These are phyloP conservation scores for Aaosphaeria arxii DNA, from an alignment of 2,329 filamentous ascomycete species.

Conservation along the genomic window DNA sequence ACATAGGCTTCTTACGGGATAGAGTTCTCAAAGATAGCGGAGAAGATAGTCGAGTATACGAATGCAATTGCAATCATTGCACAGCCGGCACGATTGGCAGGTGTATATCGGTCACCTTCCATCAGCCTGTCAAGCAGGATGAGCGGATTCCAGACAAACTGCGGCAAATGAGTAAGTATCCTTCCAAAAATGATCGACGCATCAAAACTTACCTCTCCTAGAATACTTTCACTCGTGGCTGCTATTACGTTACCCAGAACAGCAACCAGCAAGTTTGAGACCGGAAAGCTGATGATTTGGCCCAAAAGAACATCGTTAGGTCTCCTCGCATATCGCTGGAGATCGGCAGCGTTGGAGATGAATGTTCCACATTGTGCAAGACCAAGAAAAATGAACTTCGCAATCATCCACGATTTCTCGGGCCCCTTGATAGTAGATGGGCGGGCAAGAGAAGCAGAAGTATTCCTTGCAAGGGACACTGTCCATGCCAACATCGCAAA, in stretches of 20 bases:
- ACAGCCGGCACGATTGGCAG: slow-evolving; percentile 35
- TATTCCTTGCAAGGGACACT: not conserved
- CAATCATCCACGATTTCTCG: slow-evolving; percentile 1
- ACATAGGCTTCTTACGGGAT: slow-evolving; percentile 32
- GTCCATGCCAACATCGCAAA: not conserved
- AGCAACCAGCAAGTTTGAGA: slow-evolving; percentile 38
- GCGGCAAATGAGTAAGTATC: not conserved
- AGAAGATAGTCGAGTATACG: slow-evolving; percentile 44
- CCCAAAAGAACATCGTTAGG: slow-evolving; percentile 42
- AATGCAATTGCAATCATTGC: slow-evolving; percentile 44
- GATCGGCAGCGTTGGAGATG: slow-evolving; percentile 25
- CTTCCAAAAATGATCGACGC: not conserved
- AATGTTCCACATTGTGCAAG: slow-evolving; percentile 1
- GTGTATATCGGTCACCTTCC: slow-evolving; percentile 3
- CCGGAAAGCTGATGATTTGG: slow-evolving; percentile 40
- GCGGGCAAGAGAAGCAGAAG: not conserved
- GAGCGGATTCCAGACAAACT: slow-evolving; percentile 38
- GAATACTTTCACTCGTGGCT: slow-evolving; percentile 26
- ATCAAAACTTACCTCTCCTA: slow-evolving; percentile 12
- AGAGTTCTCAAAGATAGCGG: slow-evolving; percentile 44
- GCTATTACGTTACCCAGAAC: slow-evolving; percentile 42
- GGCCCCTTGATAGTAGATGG: not conserved
- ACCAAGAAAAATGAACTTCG: not conserved
- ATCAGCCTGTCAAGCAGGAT: slow-evolving; percentile 36
- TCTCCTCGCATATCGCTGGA: slow-evolving; percentile 43